Percentiles rank a stretch among this genome's conserved stretches.
These are phyloP conservation scores for Adansonia madagascariensis DNA, from an alignment of 441 rosid species.

Conservation along the genomic window DNA sequence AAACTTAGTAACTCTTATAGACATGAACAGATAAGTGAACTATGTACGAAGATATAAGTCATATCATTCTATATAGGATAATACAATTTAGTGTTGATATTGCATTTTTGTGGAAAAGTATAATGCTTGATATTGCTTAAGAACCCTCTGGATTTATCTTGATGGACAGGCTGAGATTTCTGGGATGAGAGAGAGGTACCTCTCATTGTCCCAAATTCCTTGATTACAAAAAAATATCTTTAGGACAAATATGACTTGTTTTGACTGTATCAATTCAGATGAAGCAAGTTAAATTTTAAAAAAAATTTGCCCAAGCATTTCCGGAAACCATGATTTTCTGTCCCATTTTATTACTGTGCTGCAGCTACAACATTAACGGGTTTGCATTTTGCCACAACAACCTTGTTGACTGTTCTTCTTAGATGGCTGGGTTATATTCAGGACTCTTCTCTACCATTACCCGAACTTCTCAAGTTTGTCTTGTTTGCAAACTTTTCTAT, in stretches of 20 bases:
- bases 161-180: not conserved
- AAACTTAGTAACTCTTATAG: not conserved
- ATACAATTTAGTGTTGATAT: not conserved
- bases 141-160: not conserved
- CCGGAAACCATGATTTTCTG: constrained; percentile 29
- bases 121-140: constrained; percentile 4
- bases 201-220: not conserved
- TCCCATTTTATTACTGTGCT: constrained; percentile 28
- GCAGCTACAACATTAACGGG: constrained; percentile 99
- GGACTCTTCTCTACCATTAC: constrained; percentile 68
- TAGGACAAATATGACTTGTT: not conserved
- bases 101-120: not conserved
- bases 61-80: not conserved
- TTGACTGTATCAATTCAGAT: constrained; percentile 16
- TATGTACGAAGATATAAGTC: not conserved
- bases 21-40: not conserved
- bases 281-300: not conserved
- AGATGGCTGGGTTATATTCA: constrained; percentile 84
- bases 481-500: constrained; percentile 92
- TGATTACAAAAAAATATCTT: not conserved
- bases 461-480: constrained; percentile 81
- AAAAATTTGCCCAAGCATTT: constrained; percentile 1
- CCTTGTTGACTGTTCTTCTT: constrained; percentile 70
- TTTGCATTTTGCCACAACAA: constrained; percentile 94
- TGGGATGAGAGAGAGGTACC: not conserved